Percentiles rank a stretch among this genome's conserved stretches.
Evolutionary conservation across 768 basidiomycete species (phyloP).

Genomic region (Macrolepiota fuliginosa): DNA sequence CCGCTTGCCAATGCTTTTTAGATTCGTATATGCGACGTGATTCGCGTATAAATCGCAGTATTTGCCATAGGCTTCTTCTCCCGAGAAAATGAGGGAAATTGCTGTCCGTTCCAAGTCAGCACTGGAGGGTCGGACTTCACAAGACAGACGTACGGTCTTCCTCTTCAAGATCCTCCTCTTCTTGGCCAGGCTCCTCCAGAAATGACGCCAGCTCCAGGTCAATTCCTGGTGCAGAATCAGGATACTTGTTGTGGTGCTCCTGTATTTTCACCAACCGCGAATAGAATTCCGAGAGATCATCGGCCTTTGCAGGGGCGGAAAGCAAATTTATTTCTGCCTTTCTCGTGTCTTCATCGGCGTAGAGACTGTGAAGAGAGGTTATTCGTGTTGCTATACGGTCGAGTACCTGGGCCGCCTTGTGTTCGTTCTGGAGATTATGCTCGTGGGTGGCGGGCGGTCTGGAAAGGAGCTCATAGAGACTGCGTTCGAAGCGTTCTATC

Average conservation of each 20-base stretch:
- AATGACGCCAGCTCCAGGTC: conserved; percentile 81
- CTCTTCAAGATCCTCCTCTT: conserved; percentile 76
- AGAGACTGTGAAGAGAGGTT: conserved; percentile 62
- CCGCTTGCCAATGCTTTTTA: conserved; percentile 81
- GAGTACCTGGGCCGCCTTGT: conserved; percentile 88
- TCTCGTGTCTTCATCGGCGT: conserved; percentile 73
- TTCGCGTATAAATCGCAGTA: conserved; percentile 91
- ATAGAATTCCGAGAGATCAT: conserved; percentile 93
- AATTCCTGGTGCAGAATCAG: conserved; percentile 79
- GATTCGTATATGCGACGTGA: conserved; percentile 86
- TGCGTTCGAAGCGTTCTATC: conserved; percentile 87
- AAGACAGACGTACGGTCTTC: conserved; percentile 73
- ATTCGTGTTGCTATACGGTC: conserved; percentile 76
- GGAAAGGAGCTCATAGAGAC: conserved; percentile 81
- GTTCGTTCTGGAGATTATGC: conserved; percentile 68
- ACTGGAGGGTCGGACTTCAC: not conserved
- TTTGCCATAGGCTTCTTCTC: conserved; percentile 93
- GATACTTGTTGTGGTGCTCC: conserved; percentile 95
- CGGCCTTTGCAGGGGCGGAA: conserved; percentile 54
- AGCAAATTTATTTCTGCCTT: conserved; percentile 65
- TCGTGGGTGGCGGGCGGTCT: conserved; percentile 64
- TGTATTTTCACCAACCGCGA: conserved; percentile 93
- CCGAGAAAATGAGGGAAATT: conserved; percentile 85
- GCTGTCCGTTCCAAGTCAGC: conserved; percentile 38
- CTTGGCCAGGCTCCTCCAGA: conserved; percentile 73